phyloP scores from a whole-genome alignment of 306 rosid species.

The Abrus precatorius region DNA sequence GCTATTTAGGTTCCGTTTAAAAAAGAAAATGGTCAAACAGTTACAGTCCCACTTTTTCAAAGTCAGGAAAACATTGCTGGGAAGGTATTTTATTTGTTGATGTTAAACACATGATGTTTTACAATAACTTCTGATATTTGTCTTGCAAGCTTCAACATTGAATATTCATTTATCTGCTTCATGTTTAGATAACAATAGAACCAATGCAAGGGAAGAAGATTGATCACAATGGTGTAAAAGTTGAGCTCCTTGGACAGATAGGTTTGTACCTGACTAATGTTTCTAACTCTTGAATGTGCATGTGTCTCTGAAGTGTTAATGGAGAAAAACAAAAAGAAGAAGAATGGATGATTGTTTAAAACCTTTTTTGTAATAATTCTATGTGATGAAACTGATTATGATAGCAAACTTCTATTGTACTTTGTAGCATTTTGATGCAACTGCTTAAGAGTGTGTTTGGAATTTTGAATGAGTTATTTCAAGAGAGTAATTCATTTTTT shows the following conservation, averaged over 20 bases:
- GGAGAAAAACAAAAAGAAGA: not conserved
- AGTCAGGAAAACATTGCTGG: slow-evolving; percentile 99
- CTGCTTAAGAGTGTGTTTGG: not conserved
- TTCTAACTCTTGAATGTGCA: slow-evolving; percentile 20
- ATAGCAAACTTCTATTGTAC: not conserved
- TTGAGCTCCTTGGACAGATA: slow-evolving; percentile 98
- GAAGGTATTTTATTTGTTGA: slow-evolving; percentile 66
- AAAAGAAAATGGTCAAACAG: slow-evolving; percentile 91
- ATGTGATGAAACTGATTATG: slow-evolving; percentile 9
- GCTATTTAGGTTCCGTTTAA: slow-evolving; percentile 73
- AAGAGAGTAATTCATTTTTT: too few species aligned
- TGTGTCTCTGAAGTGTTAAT: slow-evolving; percentile 18
- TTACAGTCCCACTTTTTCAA: slow-evolving; percentile 88
- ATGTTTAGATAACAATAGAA: slow-evolving; percentile 76
- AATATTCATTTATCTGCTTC: slow-evolving; percentile 40
- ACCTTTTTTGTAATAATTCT: not conserved
- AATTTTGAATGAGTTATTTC: too few species aligned
- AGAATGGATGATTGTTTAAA: slow-evolving; percentile 12
- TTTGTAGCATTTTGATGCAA: not conserved
- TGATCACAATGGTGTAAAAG: slow-evolving; percentile 96
- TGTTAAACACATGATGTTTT: slow-evolving; percentile 24
- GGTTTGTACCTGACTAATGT: slow-evolving; percentile 61
- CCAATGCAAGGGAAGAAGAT: slow-evolving; percentile 97
- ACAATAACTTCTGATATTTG: slow-evolving; percentile 21
- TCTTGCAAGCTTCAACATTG: not conserved